Evolutionary conservation across 148 eudicot species (phyloP), one percentile per base, ranked within the genome.

Genomic region (Nepenthes gracilis): DNA sequence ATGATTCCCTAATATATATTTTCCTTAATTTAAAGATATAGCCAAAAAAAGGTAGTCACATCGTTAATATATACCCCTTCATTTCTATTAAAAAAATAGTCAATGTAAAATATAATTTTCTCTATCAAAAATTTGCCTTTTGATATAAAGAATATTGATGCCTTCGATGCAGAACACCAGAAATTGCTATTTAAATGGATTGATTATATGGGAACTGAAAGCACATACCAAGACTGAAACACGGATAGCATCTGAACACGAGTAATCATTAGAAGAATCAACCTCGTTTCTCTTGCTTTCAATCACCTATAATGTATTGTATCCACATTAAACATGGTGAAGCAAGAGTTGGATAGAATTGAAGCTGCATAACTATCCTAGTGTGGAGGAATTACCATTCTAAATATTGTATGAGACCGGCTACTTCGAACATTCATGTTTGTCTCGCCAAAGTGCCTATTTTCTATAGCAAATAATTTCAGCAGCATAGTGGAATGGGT

Each of bases 391-490:
- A 60, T 51, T 86, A 93, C 99, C 99, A 93, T 93, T 76, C 99
- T 82, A 70, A 93, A 89, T 62, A 93, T 84, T 9, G 99, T 93
- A 74, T 93, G 99, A 36, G 96, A 93, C 78, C 99, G 81, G 79
- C 99, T 93, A 73, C 99, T 93, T 62, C 96, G 85, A 52, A 79
- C 86, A 68, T 93, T 93, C 99, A 93, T 93, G 74, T 93, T 93
- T 66, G 99, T 93, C 78, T 88, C 96, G 63, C 99, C 99, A 67
- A 93, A 93, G 62, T 93, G 99, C 63, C 99, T 77, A 53, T 93
- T 89, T 35, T 80, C 99, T 93, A 84, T 60, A 64, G 35, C 57
- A 65, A 65, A 47, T 50, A 61, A 72, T 55, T 38, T 69, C 65
- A 59, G 43, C 15, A 66, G 48, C 56, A 60, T 48, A 45, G 12